Base-by-base conservation (phyloP, 2,329 filamentous ascomycete genomes). In the Talaromyces sp. region DNA sequence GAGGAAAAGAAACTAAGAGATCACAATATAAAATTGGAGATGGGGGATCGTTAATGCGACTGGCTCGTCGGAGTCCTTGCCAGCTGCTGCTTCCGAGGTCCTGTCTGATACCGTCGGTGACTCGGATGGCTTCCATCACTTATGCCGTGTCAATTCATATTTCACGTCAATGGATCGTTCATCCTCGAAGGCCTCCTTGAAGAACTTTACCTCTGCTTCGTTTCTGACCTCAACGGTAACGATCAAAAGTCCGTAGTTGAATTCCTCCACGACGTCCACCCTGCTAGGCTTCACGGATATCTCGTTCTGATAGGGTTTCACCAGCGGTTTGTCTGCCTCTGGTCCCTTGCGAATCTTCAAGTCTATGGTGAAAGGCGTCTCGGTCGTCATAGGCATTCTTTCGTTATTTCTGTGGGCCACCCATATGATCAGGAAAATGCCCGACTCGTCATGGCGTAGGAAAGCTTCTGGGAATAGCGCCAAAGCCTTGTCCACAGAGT, bases 401-500 rank as follows among this genome's bases (percentile, higher is more conserved):
- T 48, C 21, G 44, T 25, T 28, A 28, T 48, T 28, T 23, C 3
- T 16, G 28, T 48, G 23, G 21, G 44, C 44, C 23, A 48, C 44
- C 44, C 44, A 48, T 14, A 48, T 48, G 4, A 48, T 5, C 16
- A 48, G 44, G 44, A 8, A 48, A 23, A 48, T 12, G 8, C 14
- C 21, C 2, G 23, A 48, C 44, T 25, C 5, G 12, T n/a, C 12
- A 1, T n/a, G 44, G 18, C 14, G 23, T 48, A 48, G 23, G 44
- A 48, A 48, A 14, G 44, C n/a, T 48, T n/a, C 44, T 48, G 44
- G 44, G 44, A 48, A 48, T 48, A 48, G 44, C 44, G 23, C 44
- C 9, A 48, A 23, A n/a, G 21, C 12, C 7, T 3, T 16, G 5
- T n/a, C 44, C 11, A 2, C 3, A 28, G 44, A 48, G 5, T 0